phyloP scores from a whole-genome alignment of 2,329 filamentous ascomycete genomes.

The Myotisia sp. region DNA sequence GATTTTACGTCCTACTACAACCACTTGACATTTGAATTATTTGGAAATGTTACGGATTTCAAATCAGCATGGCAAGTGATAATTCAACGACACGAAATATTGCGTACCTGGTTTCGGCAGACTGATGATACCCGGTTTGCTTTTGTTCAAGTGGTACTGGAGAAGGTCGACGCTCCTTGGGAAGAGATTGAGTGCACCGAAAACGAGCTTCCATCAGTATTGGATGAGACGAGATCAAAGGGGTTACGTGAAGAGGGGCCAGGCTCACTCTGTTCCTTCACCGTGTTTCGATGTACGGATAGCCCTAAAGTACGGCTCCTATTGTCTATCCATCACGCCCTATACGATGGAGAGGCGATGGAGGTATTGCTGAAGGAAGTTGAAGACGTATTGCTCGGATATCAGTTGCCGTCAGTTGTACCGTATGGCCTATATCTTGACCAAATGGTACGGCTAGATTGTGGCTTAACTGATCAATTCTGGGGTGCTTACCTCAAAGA shows the following conservation, averaged over 20 bases:
- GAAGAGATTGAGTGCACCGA: constrained; percentile 31
- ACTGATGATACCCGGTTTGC: constrained; percentile 48
- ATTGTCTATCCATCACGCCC: constrained; percentile 58
- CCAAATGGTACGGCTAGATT: constrained; percentile 39
- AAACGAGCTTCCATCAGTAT: constrained; percentile 24
- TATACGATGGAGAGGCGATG: constrained; percentile 77
- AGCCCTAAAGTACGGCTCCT: constrained; percentile 17
- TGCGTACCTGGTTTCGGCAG: constrained; percentile 60
- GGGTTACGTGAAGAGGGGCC: constrained; percentile 14
- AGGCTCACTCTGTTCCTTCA: constrained; percentile 18
- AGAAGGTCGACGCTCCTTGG: constrained; percentile 34
- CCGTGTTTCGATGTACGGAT: constrained; percentile 9
- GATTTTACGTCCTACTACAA: constrained; percentile 53
- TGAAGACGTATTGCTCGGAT: constrained; percentile 41
- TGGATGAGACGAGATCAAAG: constrained; percentile 30
- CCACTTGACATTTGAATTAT: constrained; percentile 50
- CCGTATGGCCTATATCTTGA: constrained; percentile 51
- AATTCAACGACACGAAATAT: constrained; percentile 54
- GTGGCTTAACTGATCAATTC: constrained; percentile 43
- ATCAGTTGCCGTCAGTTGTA: constrained; percentile 35
- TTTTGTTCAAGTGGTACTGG: constrained; percentile 58
- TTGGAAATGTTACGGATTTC: constrained; percentile 37
- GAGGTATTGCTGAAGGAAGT: constrained; percentile 55
- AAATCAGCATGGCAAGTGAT: constrained; percentile 48
- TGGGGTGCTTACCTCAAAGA: constrained; percentile 47